A percentile compares a stretch with the other conserved stretches of the same genome.
phyloP scores from a whole-genome alignment of 2,329 filamentous ascomycete genomes.

The Clonostachys solani region DNA sequence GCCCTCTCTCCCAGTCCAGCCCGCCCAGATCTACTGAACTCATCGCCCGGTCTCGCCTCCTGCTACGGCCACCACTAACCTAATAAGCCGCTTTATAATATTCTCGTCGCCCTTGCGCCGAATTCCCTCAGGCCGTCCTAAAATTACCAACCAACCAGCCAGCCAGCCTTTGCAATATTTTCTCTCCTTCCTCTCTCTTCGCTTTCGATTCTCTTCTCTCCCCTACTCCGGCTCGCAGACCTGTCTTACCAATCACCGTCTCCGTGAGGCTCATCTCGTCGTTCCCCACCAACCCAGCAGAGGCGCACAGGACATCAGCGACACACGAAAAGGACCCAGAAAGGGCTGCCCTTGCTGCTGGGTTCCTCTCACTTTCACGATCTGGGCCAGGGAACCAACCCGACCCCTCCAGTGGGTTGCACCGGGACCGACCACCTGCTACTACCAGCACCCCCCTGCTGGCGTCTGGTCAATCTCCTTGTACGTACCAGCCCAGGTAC shows the following conservation, averaged over 20 bases:
- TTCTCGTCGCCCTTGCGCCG: too few species aligned
- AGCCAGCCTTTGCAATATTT: conserved; percentile 7
- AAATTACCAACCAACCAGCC: neutral
- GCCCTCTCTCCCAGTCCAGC: neutral
- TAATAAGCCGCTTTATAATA: neutral
- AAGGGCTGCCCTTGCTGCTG: too few species aligned
- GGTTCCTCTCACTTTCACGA: too few species aligned
- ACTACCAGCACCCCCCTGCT: too few species aligned
- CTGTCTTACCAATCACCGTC: neutral
- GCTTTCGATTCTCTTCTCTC: conserved; percentile 3
- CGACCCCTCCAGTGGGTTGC: too few species aligned
- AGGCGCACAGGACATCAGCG: too few species aligned
- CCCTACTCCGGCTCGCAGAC: neutral
- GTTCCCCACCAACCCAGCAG: neutral
- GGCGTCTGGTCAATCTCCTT: too few species aligned
- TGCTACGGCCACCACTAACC: neutral
- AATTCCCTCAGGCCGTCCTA: neutral
- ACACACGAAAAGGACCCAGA: too few species aligned
- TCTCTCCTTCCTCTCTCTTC: conserved; percentile 4
- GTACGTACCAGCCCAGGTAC: too few species aligned
- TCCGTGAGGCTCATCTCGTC: neutral
- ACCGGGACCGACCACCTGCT: too few species aligned
- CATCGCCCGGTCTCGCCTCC: neutral
- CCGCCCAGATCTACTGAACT: neutral
- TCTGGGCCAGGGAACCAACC: too few species aligned